phyloP scores from a whole-genome alignment of 2,329 filamentous ascomycete species.

The Clathrospora elynae region DNA sequence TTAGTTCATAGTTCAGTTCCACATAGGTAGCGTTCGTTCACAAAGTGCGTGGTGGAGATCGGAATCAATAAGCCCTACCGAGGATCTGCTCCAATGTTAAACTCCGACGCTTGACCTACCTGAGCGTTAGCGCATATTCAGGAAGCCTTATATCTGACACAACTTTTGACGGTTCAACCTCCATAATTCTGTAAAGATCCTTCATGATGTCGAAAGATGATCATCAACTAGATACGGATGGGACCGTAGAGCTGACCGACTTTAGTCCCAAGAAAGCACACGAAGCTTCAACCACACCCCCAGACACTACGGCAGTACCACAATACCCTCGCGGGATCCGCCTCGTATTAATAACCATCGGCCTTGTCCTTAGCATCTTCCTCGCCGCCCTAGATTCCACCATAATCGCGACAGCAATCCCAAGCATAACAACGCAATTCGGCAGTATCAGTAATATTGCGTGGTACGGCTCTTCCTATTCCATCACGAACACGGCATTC shows the following conservation, averaged over 20 bases:
- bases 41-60: too few species aligned
- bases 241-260: neutral
- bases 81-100: too few species aligned
- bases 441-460: conserved; percentile 41
- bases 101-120: too few species aligned
- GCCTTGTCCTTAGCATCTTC: conserved; percentile 38
- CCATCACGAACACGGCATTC: conserved; percentile 53
- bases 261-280: neutral
- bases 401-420: conserved; percentile 48
- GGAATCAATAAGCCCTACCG: too few species aligned
- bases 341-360: conserved; percentile 32
- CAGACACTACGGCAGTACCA: neutral
- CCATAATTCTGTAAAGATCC: too few species aligned
- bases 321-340: conserved; percentile 30
- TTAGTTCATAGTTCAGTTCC: too few species aligned
- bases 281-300: neutral
- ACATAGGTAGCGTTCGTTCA: too few species aligned
- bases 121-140: too few species aligned
- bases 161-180: too few species aligned
- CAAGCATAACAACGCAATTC: conserved; percentile 47
- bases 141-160: too few species aligned
- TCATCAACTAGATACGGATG: neutral
- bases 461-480: conserved; percentile 50
- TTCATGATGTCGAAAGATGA: too few species aligned
- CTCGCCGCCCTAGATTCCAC: conserved; percentile 35